These are phyloP conservation scores for Saturnispora kantuleensis DNA, from an alignment of 805 yeast species.

Conservation along the genomic window DNA sequence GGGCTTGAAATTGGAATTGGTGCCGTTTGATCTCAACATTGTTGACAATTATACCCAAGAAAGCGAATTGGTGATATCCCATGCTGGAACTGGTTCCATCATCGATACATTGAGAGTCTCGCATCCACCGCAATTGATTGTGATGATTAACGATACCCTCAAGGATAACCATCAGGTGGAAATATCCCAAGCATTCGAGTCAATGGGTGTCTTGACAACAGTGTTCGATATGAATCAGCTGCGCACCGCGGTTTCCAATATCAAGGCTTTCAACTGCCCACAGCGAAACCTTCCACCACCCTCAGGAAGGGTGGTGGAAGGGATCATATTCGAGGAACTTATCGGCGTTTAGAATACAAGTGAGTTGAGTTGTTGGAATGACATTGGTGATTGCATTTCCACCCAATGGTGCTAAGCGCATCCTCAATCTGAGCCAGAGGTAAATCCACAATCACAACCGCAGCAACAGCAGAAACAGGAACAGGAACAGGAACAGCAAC, in stretches of 20 bases:
- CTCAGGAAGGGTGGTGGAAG: not conserved
- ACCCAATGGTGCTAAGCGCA: too few species aligned
- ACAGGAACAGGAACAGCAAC: too few species aligned
- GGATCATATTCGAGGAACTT: not conserved
- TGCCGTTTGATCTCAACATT: conserved; percentile 34
- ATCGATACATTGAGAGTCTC: conserved; percentile 55
- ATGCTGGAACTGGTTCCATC: conserved; percentile 89
- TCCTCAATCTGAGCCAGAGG: too few species aligned
- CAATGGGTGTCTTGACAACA: conserved; percentile 22
- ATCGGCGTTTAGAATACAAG: not conserved
- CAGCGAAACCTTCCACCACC: too few species aligned
- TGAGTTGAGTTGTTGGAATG: not conserved
- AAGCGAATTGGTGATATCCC: conserved; percentile 65
- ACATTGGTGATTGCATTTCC: too few species aligned
- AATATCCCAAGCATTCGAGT: conserved; percentile 49
- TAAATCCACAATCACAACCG: too few species aligned
- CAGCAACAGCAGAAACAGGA: too few species aligned
- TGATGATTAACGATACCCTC: conserved; percentile 59
- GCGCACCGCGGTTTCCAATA: not conserved
- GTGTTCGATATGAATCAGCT: not conserved
- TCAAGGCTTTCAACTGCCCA: not conserved
- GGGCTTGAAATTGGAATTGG: conserved; percentile 25
- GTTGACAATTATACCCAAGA: conserved; percentile 32
- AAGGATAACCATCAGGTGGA: conserved; percentile 85
- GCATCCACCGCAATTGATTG: conserved; percentile 37